Evolutionary conservation across 192 early-diverging fungal genomes (phyloP), one percentile per base, ranked within the genome.

Genomic region (Backusella australiensis): DNA sequence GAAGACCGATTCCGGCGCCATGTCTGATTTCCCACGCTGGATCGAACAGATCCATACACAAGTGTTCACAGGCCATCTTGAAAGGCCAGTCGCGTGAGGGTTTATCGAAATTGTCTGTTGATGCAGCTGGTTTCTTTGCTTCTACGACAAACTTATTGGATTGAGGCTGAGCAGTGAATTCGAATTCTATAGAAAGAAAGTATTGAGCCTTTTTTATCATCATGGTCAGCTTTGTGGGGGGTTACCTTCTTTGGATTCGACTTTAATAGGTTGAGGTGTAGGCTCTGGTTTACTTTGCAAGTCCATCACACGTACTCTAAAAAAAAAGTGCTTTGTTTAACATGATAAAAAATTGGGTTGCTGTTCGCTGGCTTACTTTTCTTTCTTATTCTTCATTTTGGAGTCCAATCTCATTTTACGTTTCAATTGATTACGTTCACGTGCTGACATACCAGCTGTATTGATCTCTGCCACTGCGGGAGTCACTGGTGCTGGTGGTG

Each of bases 1-100:
- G 92, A 35, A 99, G 80, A 0, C 96, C 98, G 76, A 99, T 93
- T 5, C 93, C 97, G 1, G 98, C 97, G 29, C 98, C 98, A 76
- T 99, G 98, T 6, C 98, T 89, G 9, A 94, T 86, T 79, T 98
- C 96, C 98, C 98, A 99, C 19, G 78, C 72, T 0, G 94, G 90
- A 81, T 90, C 88, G 76, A 87, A 88, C 7, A 89, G 81, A 79
- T 88, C 89, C 82, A 87, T 82, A 71, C 85, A 86, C 29, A 90
- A 67, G 67, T 84, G 80, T 35, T 89, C 88, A 63, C 88, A 90
- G 1, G 92, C 81, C 69, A 82, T 81, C 49, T 88, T 86, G 67
- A 90, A 87, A 11, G 86, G 86, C 88, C 86, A 89, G 41, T 88
- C 85, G 8, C 77, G 75, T 11, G 81, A 78, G 19, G 80, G 78